phyloP scores from a whole-genome alignment of 257 asterid species.

The Knoxia roxburghii region DNA sequence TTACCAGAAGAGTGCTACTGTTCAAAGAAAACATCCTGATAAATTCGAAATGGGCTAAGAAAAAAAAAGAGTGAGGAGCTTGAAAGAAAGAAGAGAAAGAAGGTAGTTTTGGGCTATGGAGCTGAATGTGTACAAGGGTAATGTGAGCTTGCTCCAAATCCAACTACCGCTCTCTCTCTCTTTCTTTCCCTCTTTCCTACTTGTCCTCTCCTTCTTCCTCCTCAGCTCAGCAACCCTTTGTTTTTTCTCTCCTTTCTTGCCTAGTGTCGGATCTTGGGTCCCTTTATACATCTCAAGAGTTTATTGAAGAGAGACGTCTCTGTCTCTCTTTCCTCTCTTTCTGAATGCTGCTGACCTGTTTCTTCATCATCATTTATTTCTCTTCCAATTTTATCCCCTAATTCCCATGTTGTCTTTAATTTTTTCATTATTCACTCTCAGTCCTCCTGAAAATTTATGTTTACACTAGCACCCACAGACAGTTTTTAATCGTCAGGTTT shows the following conservation, averaged over 20 bases:
- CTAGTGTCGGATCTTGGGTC: constrained; percentile 1
- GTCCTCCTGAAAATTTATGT: too few species aligned
- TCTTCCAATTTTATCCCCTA: constrained; percentile 1
- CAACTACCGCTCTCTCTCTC: constrained; percentile 15
- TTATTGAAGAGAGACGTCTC: too few species aligned
- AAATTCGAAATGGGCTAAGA: constrained; percentile 14
- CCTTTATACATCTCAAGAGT: neutral
- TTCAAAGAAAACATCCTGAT: constrained; percentile 66
- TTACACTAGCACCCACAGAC: too few species aligned
- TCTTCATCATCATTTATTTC: neutral
- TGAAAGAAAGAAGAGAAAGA: constrained; percentile 8
- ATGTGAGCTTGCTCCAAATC: neutral
- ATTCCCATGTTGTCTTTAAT: neutral
- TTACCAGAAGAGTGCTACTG: constrained; percentile 63
- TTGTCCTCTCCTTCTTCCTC: constrained; percentile 13
- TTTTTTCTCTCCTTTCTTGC: neutral
- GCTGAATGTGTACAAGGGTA: neutral
- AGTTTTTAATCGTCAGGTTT: too few species aligned
- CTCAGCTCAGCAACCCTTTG: neutral
- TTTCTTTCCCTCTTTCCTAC: constrained; percentile 23
- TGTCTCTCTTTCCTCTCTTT: too few species aligned
- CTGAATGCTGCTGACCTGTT: constrained; percentile 3
- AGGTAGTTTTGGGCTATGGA: neutral
- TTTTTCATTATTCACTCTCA: neutral
- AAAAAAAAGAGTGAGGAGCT: constrained; percentile 10